Evolutionary conservation across 495 filamentous ascomycete genomes (phyloP), one percentile per base, ranked within the genome.

Genomic region (Neurospora intermedia): DNA sequence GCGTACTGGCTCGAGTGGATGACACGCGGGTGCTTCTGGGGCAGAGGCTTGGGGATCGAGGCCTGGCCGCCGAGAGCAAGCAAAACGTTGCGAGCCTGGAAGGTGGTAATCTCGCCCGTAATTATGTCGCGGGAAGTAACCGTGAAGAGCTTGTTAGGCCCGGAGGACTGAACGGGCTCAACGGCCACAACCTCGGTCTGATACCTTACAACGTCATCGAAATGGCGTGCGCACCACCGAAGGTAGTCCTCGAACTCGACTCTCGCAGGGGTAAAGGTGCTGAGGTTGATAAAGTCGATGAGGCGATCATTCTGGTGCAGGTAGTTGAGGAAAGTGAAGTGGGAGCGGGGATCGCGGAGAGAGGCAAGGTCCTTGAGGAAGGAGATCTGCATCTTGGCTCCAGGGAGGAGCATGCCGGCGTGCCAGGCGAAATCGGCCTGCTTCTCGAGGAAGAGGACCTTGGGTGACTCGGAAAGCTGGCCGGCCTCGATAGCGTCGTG

Each of bases 281-380:
- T 87, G 54, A 98, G 82, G 80, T 99, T 98, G 71, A 90, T 94
- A 77, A 99, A 99, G 71, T 92, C 88, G 62, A 97, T 89, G 46
- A 99, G 86, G 8, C 96, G 87, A 69, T 87, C 85, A 75, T 96
- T 89, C 74, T 87, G 80, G 82, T 95, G 90, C 3, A 99, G 87
- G 79, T 98, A 98, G 80, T 97, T 98, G 74, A 97, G 84, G 82
- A 99, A 99, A 6, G 95, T 98, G 83, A 98, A 99, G 75, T 94
- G 85, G 71, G 93, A 97, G 73, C 91, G 89, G 3, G 95, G 95
- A 75, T 98, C 89, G 46, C 95, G 87, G 62, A 97, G 82, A 10
- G 93, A 96, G 13, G 96, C 95, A 73, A 99, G 86, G 77, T 98
- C 96, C 84, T 99, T 99, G 82, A 99, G 86, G 86, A 98, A 99